These are phyloP conservation scores for Erodium chrysanthum DNA, from an alignment of 441 rosid genomes.

Conservation along the genomic window DNA sequence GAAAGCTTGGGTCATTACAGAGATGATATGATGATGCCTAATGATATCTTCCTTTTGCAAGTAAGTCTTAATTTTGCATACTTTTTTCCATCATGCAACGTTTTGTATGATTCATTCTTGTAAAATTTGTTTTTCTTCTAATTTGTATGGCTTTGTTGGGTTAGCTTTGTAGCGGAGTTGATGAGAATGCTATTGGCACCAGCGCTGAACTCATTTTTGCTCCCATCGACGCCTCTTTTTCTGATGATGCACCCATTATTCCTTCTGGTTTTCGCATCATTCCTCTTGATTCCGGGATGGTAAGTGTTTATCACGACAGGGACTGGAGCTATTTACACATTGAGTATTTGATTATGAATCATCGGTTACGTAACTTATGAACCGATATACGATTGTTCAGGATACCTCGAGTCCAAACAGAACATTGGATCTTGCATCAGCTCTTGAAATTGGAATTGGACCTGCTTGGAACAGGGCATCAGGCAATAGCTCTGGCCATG, in stretches of 20 bases:
- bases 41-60: slow-evolving; percentile 92
- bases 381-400: slow-evolving; percentile 43
- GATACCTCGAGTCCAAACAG: slow-evolving; percentile 46
- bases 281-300: slow-evolving; percentile 76
- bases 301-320: slow-evolving; percentile 15
- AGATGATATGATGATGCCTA: slow-evolving; percentile 77
- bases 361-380: neutral
- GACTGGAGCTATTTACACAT: too few species aligned
- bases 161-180: slow-evolving; percentile 87
- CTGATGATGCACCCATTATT: slow-evolving; percentile 83
- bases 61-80: slow-evolving; percentile 26
- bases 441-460: slow-evolving; percentile 51
- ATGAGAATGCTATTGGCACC: slow-evolving; percentile 79
- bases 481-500: slow-evolving; percentile 42
- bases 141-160: neutral
- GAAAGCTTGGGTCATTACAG: slow-evolving; percentile 63
- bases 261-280: slow-evolving; percentile 98
- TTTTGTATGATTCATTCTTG: neutral
- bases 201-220: slow-evolving; percentile 91
- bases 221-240: slow-evolving; percentile 90
- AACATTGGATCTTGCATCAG: slow-evolving; percentile 81
- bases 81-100: too few species aligned
- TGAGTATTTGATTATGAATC: too few species aligned
- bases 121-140: neutral
- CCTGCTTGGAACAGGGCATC: slow-evolving; percentile 34